Conservation (phyloP, 352 stramenopile genomes). For the Paralagenidium karlingii region DNA sequence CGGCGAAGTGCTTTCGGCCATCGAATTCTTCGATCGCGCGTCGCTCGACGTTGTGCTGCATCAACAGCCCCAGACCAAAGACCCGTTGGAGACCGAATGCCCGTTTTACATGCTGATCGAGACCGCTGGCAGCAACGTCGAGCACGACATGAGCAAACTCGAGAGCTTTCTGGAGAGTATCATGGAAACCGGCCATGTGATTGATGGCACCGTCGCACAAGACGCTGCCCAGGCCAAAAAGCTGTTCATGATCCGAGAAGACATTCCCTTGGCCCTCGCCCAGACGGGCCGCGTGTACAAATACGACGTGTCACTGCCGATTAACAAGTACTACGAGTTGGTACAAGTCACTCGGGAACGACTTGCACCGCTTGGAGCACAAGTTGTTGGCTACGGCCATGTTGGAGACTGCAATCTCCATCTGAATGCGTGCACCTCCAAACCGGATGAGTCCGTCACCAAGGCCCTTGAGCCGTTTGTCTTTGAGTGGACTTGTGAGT, state of each 20-base stretch:
- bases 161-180: conserved; percentile 72
- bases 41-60: conserved; percentile 81
- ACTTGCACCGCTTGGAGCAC: conserved; percentile 25
- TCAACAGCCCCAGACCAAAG: conserved; percentile 44
- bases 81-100: conserved; percentile 43
- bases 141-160: conserved; percentile 89
- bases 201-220: conserved; percentile 89
- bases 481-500: conserved; percentile 71
- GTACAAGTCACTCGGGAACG: conserved; percentile 58
- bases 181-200: conserved; percentile 51
- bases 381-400: conserved; percentile 88
- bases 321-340: conserved; percentile 87
- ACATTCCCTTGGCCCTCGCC: conserved; percentile 83
- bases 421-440: conserved; percentile 86
- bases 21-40: conserved; percentile 93
- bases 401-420: conserved; percentile 96
- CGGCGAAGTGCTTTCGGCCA: conserved; percentile 90
- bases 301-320: conserved; percentile 94
- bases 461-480: conserved; percentile 56
- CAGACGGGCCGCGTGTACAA: conserved; percentile 92
- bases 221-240: conserved; percentile 83
- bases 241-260: conserved; percentile 93
- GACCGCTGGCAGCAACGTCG: conserved; percentile 84
- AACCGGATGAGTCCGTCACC: conserved; percentile 55
- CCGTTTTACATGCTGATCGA: conserved; percentile 95